These are phyloP conservation scores for Euphrasia arctica DNA, from an alignment of 305 asterid genomes.

Conservation along the genomic window DNA sequence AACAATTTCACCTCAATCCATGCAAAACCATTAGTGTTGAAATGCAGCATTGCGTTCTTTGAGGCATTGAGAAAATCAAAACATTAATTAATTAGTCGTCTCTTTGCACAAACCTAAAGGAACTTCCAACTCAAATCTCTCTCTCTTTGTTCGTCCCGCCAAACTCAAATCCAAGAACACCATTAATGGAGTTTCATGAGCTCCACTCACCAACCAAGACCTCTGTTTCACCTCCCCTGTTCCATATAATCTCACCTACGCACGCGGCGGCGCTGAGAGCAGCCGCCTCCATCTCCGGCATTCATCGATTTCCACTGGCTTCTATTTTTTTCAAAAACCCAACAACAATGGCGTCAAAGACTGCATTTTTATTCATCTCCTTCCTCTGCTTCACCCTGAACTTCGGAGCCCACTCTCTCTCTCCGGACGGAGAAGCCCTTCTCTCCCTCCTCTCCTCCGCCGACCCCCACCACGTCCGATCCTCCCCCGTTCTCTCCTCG, in stretches of 20 bases:
- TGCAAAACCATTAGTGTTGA: conserved; percentile 25
- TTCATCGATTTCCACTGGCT: conserved; percentile 36
- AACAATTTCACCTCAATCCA: conserved; percentile 43
- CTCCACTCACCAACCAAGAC: conserved; percentile 6
- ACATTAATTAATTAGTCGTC: background rate
- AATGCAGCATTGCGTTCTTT: conserved; percentile 26
- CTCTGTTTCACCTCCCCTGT: no score
- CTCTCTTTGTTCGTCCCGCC: conserved; percentile 8
- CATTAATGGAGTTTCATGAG: conserved; percentile 25
- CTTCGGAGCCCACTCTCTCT: conserved; percentile 36
- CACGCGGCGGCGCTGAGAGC: conserved; percentile 38
- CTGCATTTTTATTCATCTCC: conserved; percentile 23
- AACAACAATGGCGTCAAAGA: conserved; percentile 36
- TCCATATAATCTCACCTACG: conserved; percentile 23
- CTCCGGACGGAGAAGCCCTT: conserved; percentile 80
- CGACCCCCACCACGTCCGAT: conserved; percentile 45
- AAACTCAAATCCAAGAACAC: conserved; percentile 18
- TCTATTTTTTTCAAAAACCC: conserved; percentile 42
- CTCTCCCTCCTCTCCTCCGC: conserved; percentile 68
- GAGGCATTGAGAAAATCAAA: conserved; percentile 37
- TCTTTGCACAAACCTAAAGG: conserved; percentile 32
- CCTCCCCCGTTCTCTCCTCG: conserved; percentile 62
- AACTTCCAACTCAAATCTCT: conserved; percentile 31
- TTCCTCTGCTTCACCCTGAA: conserved; percentile 20
- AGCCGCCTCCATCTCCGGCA: conserved; percentile 25